A percentile compares a stretch with the other conserved stretches of the same genome.
phyloP scores from a whole-genome alignment of 2,329 filamentous ascomycete species.

The Colletotrichum cuscutae region DNA sequence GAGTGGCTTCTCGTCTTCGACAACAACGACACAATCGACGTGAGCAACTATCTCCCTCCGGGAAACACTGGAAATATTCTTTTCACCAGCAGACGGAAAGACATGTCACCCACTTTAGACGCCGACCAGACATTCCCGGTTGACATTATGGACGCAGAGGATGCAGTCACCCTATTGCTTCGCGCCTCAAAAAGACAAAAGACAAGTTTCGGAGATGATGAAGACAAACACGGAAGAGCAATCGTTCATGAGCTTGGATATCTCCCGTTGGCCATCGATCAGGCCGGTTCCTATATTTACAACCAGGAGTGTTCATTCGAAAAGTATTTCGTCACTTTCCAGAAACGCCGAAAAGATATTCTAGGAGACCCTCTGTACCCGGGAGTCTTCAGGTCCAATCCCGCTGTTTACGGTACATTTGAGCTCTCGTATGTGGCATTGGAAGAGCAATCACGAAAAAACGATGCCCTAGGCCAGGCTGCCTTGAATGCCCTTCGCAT shows the following conservation, averaged over 20 bases:
- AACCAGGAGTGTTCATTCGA: slow-evolving; percentile 19
- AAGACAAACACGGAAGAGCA: not conserved
- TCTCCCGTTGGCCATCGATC: slow-evolving; percentile 43
- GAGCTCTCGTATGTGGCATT: slow-evolving; percentile 41
- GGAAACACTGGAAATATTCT: slow-evolving; percentile 41
- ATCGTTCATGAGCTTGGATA: slow-evolving; percentile 39
- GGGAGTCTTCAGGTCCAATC: slow-evolving; percentile 31
- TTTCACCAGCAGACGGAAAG: slow-evolving; percentile 40
- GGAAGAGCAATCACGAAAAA: not conserved
- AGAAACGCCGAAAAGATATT: slow-evolving; percentile 15
- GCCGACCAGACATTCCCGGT: not conserved
- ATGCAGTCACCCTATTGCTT: not conserved
- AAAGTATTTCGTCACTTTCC: slow-evolving; percentile 33
- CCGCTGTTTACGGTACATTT: slow-evolving; percentile 39
- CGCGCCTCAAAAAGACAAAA: not conserved
- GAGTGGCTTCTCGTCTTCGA: slow-evolving; percentile 47
- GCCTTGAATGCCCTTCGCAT: slow-evolving; percentile 40
- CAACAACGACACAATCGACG: slow-evolving; percentile 38
- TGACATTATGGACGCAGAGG: not conserved
- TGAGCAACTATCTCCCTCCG: slow-evolving; percentile 33
- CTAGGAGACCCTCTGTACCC: slow-evolving; percentile 24
- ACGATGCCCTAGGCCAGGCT: not conserved
- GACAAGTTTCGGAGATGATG: not conserved
- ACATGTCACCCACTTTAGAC: not conserved
- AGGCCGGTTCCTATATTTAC: slow-evolving; percentile 38